Base-by-base conservation (phyloP, 306 rosid species). In the Medicago arabica region DNA sequence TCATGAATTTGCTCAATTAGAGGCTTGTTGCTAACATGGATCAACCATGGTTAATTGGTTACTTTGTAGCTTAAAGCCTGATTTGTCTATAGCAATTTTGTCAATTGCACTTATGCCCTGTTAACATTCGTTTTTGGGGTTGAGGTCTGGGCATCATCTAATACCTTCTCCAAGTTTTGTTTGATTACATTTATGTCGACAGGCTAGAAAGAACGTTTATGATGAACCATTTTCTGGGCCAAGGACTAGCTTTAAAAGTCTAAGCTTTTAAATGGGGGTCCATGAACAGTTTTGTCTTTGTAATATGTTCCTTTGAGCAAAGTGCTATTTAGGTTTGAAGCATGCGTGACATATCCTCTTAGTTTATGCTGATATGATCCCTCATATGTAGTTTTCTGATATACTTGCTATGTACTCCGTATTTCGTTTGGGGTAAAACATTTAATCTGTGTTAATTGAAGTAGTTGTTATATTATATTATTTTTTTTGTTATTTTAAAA, bases 371-470 rank as follows among this genome's bases (percentile, higher is more conserved):
- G 50, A 23, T 55, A 18, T 61, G 25, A 43, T 41, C 50, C 43
- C 15, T 75, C 9, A 14, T 34, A 10, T 50, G 65, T 38, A 46
- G 65, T 51, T 65, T 62, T 75, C 65, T 75, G 34, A 65, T 75
- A 47, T 72, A 16, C 41, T 65, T 71, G 34, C 19, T 9, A 50
- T 51, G 9, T 18, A 57, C 38, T 44, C 44, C 10, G 8, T 49
- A 12, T 61, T 65, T 54, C 44, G 34, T 23, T 21, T 1, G 49
- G 25, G 53, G 34, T 50, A 34, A 34, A 66, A 11, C 14, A 19
- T 25, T 28, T 58, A 19, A 36, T 19, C 12, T 55, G 12, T 7
- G 17, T 68, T 65, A 57, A 14, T 51, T 8, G 34, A 34, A 51
- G 9, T 19, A n/a, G 47, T 13, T 38, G 47, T 13, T 38, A 38